Percentiles rank a stretch among this genome's conserved stretches.
Evolutionary conservation across 2,329 filamentous ascomycete species (phyloP).

Genomic region (Neoarthrinium moseri): DNA sequence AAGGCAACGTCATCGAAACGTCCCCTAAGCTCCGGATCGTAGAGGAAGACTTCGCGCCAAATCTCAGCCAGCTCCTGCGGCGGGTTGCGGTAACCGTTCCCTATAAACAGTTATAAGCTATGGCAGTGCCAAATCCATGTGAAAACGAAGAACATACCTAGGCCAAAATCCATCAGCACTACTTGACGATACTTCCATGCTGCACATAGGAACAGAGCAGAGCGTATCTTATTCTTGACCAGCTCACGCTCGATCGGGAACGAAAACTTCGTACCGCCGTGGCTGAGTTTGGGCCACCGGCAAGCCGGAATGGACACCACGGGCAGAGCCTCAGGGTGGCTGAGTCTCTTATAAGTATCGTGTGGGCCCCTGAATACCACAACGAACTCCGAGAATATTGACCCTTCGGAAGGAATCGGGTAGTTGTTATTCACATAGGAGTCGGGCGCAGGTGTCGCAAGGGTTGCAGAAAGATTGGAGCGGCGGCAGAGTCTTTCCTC

Average conservation of each 20-base stretch:
- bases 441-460: conserved; percentile 59
- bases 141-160: conserved; percentile 41
- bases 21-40: conserved; percentile 60
- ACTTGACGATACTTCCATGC: conserved; percentile 56
- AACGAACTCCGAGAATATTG: conserved; percentile 68
- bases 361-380: conserved; percentile 73
- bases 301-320: conserved; percentile 74
- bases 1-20: conserved; percentile 63
- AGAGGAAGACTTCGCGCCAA: conserved; percentile 64
- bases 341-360: conserved; percentile 59
- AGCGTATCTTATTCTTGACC: conserved; percentile 71
- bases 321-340: conserved; percentile 59
- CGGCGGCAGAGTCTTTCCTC: conserved; percentile 74
- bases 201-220: conserved; percentile 68
- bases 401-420: conserved; percentile 68
- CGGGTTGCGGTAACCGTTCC: conserved; percentile 61
- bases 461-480: conserved; percentile 69
- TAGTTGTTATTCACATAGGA: conserved; percentile 55
- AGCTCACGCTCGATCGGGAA: conserved; percentile 70
- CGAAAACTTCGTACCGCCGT: conserved; percentile 65
- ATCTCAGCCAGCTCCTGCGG: conserved; percentile 63
- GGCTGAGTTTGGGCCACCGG: conserved; percentile 70
- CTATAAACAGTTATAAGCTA: too few relatives aligned
- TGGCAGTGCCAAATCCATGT: too few relatives aligned
- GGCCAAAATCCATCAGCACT: conserved; percentile 63